Evolutionary conservation across 148 eudicot species (phyloP).

Genomic region (Rhododendron simsii): DNA sequence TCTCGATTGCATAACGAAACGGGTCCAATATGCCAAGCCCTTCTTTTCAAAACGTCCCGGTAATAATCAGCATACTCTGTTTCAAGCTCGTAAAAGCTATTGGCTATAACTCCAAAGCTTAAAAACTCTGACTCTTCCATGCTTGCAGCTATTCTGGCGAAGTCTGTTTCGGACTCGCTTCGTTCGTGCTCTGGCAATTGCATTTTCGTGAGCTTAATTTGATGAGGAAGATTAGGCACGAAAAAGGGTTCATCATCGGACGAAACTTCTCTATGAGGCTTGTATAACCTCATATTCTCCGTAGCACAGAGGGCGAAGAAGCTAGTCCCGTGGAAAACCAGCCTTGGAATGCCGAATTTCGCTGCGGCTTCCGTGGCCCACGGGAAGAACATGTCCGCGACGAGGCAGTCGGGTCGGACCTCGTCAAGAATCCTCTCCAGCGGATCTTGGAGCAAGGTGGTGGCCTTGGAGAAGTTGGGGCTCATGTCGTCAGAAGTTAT

Average conservation of each 20-base stretch:
- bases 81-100: conserved; percentile 68
- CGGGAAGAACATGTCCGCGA: conserved; percentile 41
- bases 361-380: conserved; percentile 36
- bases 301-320: conserved; percentile 25
- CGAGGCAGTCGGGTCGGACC: conserved; percentile 29
- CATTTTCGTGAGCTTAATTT: conserved; percentile 20
- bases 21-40: conserved; percentile 60
- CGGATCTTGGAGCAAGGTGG: conserved; percentile 7
- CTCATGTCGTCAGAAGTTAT: conserved; percentile 18
- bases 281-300: conserved; percentile 15
- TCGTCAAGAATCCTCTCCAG: neutral
- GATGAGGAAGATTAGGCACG: conserved; percentile 34
- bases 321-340: conserved; percentile 44
- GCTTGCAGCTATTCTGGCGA: neutral
- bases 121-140: conserved; percentile 22
- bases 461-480: neutral
- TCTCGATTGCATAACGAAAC: conserved; percentile 33
- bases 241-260: conserved; percentile 38
- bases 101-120: conserved; percentile 47
- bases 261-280: conserved; percentile 30
- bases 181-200: conserved; percentile 7
- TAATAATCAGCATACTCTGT: conserved; percentile 44
- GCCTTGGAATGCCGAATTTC: conserved; percentile 37
- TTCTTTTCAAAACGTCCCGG: conserved; percentile 33
- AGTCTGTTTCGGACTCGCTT: neutral